Percentiles rank a stretch among this genome's conserved stretches.
Conservation (phyloP, 257 asterid species). For the Petrea volubilis region DNA sequence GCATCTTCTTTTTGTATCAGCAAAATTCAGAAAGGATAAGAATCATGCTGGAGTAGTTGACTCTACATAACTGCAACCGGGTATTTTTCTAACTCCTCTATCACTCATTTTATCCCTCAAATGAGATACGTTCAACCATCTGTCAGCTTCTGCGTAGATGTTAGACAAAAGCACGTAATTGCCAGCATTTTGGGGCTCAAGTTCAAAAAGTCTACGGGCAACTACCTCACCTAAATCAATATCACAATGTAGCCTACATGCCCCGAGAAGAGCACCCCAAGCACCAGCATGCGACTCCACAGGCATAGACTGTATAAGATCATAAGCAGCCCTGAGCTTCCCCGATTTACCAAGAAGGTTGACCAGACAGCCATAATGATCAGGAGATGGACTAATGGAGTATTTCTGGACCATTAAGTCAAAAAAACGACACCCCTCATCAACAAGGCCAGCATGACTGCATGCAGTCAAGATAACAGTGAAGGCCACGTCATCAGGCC, state of each 20-base stretch:
- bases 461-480: constrained; percentile 69
- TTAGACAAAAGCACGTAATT: constrained; percentile 69
- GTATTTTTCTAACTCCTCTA: constrained; percentile 55
- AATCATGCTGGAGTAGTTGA: constrained; percentile 20
- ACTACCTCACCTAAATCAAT: constrained; percentile 57
- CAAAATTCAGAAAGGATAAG: not conserved
- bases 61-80: constrained; percentile 59
- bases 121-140: constrained; percentile 62
- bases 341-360: constrained; percentile 80
- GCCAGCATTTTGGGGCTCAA: constrained; percentile 67
- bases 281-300: constrained; percentile 71
- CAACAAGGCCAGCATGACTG: constrained; percentile 57
- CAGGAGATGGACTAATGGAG: constrained; percentile 55
- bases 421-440: constrained; percentile 59
- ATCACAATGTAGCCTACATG: constrained; percentile 59
- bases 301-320: constrained; percentile 57
- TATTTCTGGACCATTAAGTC: constrained; percentile 45
- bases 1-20: not conserved
- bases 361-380: constrained; percentile 75
- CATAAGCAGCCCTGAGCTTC: constrained; percentile 64
- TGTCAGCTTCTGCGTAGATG: constrained; percentile 63
- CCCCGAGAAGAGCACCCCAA: constrained; percentile 88
- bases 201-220: constrained; percentile 54
- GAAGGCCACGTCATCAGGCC: constrained; percentile 70
- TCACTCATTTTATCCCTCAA: constrained; percentile 59